These are phyloP conservation scores for Micractinium sp. DNA, from an alignment of 139 green algal species.

Conservation along the genomic window DNA sequence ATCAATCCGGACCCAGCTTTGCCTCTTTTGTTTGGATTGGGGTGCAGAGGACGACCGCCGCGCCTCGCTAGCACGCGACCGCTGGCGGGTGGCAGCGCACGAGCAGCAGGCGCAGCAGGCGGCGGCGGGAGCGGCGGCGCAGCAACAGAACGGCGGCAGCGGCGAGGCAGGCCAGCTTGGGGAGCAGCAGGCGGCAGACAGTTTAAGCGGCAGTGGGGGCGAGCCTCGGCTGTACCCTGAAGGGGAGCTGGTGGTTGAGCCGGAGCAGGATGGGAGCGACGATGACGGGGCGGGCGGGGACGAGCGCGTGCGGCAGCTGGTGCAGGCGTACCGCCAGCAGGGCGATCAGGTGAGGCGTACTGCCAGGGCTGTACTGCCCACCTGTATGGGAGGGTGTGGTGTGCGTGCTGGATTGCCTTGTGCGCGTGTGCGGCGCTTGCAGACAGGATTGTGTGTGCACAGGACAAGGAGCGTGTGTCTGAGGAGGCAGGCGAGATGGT, in stretches of 20 bases:
- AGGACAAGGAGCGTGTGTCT: background rate
- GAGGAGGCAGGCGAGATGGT: too few relatives aligned
- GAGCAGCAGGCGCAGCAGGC: constrained; percentile 35
- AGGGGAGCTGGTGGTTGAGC: constrained; percentile 80
- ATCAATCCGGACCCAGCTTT: background rate
- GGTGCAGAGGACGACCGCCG: constrained; percentile 26
- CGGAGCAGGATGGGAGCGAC: constrained; percentile 59
- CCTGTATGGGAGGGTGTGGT: too few relatives aligned
- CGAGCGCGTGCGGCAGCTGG: constrained; percentile 46
- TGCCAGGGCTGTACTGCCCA: background rate
- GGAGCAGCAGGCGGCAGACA: background rate
- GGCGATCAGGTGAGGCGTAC: constrained; percentile 53
- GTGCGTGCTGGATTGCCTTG: background rate
- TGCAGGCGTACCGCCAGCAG: constrained; percentile 58
- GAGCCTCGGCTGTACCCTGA: constrained; percentile 59
- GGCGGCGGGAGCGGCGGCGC: constrained; percentile 6
- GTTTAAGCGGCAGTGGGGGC: background rate
- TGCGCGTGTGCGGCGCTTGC: background rate
- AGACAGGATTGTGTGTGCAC: background rate
- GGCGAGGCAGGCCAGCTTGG: background rate
- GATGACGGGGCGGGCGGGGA: constrained; percentile 47
- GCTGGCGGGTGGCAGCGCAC: constrained; percentile 45
- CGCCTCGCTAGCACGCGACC: constrained; percentile 47
- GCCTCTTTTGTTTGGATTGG: background rate
- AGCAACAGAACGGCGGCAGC: background rate